These are phyloP conservation scores for Trametes gibbosa DNA, from an alignment of 768 basidiomycete species.

Conservation along the genomic window DNA sequence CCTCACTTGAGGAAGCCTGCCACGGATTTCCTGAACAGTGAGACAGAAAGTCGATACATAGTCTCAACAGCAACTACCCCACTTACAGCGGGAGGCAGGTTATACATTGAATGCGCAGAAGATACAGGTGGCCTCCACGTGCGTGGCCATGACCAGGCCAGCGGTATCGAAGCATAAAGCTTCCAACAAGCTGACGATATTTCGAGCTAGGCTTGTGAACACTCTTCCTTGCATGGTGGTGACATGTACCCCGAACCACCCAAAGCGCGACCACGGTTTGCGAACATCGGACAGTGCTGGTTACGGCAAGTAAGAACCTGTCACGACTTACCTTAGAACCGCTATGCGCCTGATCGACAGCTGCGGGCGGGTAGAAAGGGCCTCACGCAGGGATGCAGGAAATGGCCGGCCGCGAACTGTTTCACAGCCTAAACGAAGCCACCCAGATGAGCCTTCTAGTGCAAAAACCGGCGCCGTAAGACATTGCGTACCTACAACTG, in stretches of 20 bases:
- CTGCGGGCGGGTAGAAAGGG: neutral
- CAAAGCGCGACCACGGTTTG: neutral
- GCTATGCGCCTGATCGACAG: neutral
- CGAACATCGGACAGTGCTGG: neutral
- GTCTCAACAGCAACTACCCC: too few relatives aligned
- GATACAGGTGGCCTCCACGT: neutral
- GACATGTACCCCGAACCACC: neutral
- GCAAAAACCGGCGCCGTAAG: conserved; percentile 1
- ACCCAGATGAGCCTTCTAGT: conserved; percentile 13
- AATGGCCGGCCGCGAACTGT: conserved; percentile 15
- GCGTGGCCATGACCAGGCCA: neutral
- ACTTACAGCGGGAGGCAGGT: conserved; percentile 6
- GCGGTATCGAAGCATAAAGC: conserved; percentile 18
- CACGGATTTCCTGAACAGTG: too few relatives aligned
- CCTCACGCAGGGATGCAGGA: neutral
- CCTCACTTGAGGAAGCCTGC: too few relatives aligned
- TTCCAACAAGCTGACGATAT: conserved; percentile 4
- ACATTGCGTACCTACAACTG: neutral
- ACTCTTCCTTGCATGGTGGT: conserved; percentile 1
- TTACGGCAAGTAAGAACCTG: neutral
- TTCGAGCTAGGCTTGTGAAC: conserved; percentile 10
- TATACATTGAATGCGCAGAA: conserved; percentile 6
- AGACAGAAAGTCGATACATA: too few relatives aligned
- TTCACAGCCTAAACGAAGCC: conserved; percentile 5
- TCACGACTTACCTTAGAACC: neutral